These are phyloP conservation scores for Hortiboletus rubellus DNA, from an alignment of 1,284 basidiomycete genomes.

Conservation along the genomic window DNA sequence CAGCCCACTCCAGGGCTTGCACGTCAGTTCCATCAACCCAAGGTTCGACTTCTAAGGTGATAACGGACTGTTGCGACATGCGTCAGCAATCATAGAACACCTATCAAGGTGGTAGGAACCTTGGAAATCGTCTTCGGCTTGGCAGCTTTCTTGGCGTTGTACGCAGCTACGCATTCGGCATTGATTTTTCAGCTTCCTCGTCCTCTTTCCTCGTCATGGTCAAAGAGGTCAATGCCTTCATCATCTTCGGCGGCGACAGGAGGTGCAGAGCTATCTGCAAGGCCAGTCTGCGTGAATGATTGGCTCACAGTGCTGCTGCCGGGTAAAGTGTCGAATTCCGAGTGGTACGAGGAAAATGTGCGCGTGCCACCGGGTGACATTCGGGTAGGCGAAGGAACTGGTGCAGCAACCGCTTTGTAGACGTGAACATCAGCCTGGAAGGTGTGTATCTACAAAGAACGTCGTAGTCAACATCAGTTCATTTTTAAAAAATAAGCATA, in stretches of 20 bases:
- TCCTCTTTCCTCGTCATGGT: constrained; percentile 89
- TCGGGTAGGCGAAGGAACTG: constrained; percentile 68
- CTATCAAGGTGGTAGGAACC: constrained; percentile 46
- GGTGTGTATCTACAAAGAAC: constrained; percentile 74
- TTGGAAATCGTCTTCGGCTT: constrained; percentile 92
- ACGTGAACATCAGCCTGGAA: constrained; percentile 97
- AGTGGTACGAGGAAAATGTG: constrained; percentile 87
- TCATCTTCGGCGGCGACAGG: constrained; percentile 80
- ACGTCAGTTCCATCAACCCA: constrained; percentile 99
- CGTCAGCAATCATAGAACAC: constrained; percentile 8
- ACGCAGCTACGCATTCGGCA: constrained; percentile 92
- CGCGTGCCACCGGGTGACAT: constrained; percentile 90
- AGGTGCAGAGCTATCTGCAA: constrained; percentile 44
- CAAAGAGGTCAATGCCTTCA: constrained; percentile 94
- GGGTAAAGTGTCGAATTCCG: constrained; percentile 77
- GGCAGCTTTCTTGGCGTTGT: constrained; percentile 90
- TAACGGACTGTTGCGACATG: constrained; percentile 67
- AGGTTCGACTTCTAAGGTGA: constrained; percentile 97
- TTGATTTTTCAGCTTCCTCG: constrained; percentile 91
- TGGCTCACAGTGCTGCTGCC: constrained; percentile 85
- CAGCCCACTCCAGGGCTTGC: constrained; percentile 78
- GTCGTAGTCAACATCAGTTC: constrained; percentile 13
- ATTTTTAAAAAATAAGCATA: constrained; percentile 3
- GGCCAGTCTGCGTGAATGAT: constrained; percentile 58
- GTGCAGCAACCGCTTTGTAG: constrained; percentile 76